Evolutionary conservation across 2,329 filamentous ascomycete species (phyloP), one percentile per base, ranked within the genome.

Genomic region (Colletotrichum sansevieriae): DNA sequence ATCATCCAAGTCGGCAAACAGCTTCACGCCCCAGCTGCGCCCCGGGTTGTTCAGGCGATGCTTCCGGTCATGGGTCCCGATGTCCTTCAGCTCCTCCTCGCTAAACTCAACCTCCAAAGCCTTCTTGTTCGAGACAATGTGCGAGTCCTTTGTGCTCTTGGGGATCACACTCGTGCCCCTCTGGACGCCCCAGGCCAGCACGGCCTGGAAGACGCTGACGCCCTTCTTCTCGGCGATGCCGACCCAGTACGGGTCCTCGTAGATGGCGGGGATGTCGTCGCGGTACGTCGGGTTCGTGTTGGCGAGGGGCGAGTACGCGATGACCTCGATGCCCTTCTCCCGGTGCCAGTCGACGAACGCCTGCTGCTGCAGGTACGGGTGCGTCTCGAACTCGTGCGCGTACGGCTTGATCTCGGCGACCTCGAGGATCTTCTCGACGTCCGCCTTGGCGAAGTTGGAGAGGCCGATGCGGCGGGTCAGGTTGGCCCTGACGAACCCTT

Each of bases 381-480:
- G 88, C 87, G 82, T 90, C 44, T 68, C 68, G 60, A 79, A 73
- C 60, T 76, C 71, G 68, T 76, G 74, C 1, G 74, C 74, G 35
- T 76, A 70, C 33, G 63, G 63, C 22, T 66, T 66, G 57, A 66
- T 62, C n/a, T 67, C 67, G 4, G 67, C 67, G 9, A 80, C 43
- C 3, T 43, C 47, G 1, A 69, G 4, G 15, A 69, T 56, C 25
- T 35, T 60, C 43, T 69, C 66, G 43, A 69, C 61, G n/a, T 69
- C 66, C 13, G 66, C 54, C 1, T 44, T 60, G 3, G 66, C 66
- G 2, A 90, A 91, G 79, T 91, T 91, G 64, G 87, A 89, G 51
- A 91, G 83, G 56, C 89, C 89, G 61, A 91, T 89, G 67, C 87
- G 80, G 69, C 82, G 83, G 4, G 85, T 83, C 72, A 87, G 84